These are phyloP conservation scores for Rhinocladiella similis DNA, from an alignment of 2,329 filamentous ascomycete species.

Conservation along the genomic window DNA sequence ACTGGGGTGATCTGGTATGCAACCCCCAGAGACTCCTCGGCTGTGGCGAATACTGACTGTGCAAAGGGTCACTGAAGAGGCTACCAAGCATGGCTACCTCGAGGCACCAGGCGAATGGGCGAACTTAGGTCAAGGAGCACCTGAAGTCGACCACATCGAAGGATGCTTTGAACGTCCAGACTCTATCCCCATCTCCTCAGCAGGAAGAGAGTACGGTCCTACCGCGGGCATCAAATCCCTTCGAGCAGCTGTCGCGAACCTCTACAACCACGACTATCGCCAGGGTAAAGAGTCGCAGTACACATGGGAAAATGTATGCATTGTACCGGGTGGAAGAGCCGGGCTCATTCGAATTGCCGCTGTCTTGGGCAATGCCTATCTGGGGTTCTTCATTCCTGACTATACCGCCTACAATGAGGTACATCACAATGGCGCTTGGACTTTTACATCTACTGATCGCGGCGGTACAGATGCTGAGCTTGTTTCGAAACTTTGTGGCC, in stretches of 20 bases:
- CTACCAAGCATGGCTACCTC: constrained; percentile 81
- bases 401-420: constrained; percentile 93
- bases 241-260: constrained; percentile 80
- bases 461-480: constrained; percentile 67
- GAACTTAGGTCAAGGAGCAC: constrained; percentile 90
- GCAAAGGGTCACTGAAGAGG: constrained; percentile 55
- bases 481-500: constrained; percentile 92
- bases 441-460: not conserved
- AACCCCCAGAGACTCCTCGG: constrained; percentile 16
- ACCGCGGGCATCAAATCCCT: constrained; percentile 92
- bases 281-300: constrained; percentile 86
- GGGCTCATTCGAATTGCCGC: constrained; percentile 93
- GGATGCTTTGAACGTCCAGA: constrained; percentile 83
- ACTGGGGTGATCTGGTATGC: constrained; percentile 95
- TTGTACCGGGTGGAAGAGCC: constrained; percentile 82
- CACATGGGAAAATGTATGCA: constrained; percentile 96
- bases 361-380: constrained; percentile 86
- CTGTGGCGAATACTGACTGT: not conserved
- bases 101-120: constrained; percentile 84
- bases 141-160: constrained; percentile 88
- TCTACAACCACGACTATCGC: constrained; percentile 93
- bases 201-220: constrained; percentile 85
- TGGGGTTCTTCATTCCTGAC: constrained; percentile 92
- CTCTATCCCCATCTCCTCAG: constrained; percentile 73
- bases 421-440: not conserved